phyloP scores from a whole-genome alignment of 768 basidiomycete species.

The Amanita muscaria region DNA sequence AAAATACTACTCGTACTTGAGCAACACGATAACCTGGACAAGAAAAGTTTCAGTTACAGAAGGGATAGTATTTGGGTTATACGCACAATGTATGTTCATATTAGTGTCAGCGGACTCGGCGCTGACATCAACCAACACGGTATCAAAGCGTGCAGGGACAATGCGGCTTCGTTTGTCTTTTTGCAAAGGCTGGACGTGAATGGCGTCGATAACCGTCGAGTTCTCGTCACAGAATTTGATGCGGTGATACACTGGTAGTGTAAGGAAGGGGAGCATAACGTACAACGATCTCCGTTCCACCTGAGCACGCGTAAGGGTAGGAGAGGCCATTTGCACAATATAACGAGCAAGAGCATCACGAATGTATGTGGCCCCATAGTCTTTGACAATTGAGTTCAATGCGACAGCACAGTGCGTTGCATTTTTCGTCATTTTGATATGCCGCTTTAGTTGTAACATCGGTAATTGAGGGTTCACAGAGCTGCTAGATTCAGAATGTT shows the following conservation, averaged over 20 bases:
- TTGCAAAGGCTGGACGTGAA: slow-evolving; percentile 16
- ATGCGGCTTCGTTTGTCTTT: slow-evolving; percentile 5
- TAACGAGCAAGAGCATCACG: background rate
- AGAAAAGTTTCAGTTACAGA: background rate
- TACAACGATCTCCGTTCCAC: slow-evolving; percentile 8
- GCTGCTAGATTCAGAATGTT: background rate
- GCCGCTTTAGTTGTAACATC: background rate
- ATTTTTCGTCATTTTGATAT: slow-evolving; percentile 1
- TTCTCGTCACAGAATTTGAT: slow-evolving; percentile 21
- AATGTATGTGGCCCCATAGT: background rate
- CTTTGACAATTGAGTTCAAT: background rate
- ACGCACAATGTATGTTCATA: slow-evolving; percentile 2
- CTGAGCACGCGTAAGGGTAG: background rate
- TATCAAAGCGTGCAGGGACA: slow-evolving; percentile 24
- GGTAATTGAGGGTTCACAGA: background rate
- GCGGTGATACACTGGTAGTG: slow-evolving; percentile 23
- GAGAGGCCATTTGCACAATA: background rate
- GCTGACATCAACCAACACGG: slow-evolving; percentile 6
- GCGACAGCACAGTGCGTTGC: background rate
- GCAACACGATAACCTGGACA: slow-evolving; percentile 19
- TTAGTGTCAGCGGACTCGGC: slow-evolving; percentile 9
- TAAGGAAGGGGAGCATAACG: slow-evolving; percentile 15
- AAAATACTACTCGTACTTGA: slow-evolving; percentile 19
- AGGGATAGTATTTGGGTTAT: background rate
- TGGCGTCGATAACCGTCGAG: slow-evolving; percentile 16